These are phyloP conservation scores for Termitomyces sp. DNA, from an alignment of 768 basidiomycete species.

Conservation along the genomic window DNA sequence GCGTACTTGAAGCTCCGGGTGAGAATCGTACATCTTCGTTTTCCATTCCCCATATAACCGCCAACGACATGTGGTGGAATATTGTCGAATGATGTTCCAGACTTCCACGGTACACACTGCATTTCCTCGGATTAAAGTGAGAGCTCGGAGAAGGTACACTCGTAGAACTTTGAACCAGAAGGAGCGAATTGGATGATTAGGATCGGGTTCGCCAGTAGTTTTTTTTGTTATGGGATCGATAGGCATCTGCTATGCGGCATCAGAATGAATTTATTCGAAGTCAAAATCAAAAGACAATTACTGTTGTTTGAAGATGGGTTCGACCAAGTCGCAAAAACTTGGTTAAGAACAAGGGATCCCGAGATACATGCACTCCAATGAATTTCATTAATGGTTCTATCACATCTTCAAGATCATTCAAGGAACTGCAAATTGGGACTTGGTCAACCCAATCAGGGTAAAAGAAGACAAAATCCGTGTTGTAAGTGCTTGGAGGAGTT, in stretches of 20 bases:
- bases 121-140: slow-evolving; percentile 81
- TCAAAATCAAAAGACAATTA: slow-evolving; percentile 17
- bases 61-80: slow-evolving; percentile 80
- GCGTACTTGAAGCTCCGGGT: slow-evolving; percentile 77
- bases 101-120: slow-evolving; percentile 88
- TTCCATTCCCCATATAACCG: slow-evolving; percentile 96
- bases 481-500: slow-evolving; percentile 70
- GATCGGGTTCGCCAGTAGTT: slow-evolving; percentile 47
- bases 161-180: slow-evolving; percentile 86
- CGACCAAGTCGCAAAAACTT: slow-evolving; percentile 80
- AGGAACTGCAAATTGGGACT: slow-evolving; percentile 56
- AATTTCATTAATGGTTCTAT: slow-evolving; percentile 78
- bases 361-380: slow-evolving; percentile 74
- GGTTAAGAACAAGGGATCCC: slow-evolving; percentile 72
- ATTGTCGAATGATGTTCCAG: slow-evolving; percentile 84
- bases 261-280: background rate
- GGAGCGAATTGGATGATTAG: slow-evolving; percentile 53
- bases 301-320: slow-evolving; percentile 51
- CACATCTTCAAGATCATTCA: slow-evolving; percentile 70
- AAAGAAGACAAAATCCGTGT: slow-evolving; percentile 84
- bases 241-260: slow-evolving; percentile 28
- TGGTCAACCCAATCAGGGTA: slow-evolving; percentile 78
- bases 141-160: slow-evolving; percentile 76
- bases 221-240: slow-evolving; percentile 61
- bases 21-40: slow-evolving; percentile 58